Evolutionary conservation across 352 stramenopile genomes (phyloP), one percentile per base, ranked within the genome.

Genomic region (Pythium pectinolyticum): DNA sequence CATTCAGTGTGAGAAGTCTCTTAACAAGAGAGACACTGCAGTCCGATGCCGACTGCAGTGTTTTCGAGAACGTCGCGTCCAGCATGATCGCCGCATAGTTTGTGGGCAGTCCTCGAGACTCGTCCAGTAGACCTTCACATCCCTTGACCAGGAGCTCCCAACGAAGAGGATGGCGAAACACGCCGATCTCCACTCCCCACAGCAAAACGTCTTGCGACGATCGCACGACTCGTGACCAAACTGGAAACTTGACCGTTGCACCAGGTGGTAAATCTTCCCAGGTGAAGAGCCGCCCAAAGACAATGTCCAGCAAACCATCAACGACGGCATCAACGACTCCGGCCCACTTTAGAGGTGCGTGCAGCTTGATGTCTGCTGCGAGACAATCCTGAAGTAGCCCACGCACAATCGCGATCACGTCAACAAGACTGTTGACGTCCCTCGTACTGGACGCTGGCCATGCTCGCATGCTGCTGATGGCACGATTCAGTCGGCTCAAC

Each of bases 331-430:
- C n/a, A 14, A 56, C 25, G 14, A 53, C 32, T 12, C 15, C 5
- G 4, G 47, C 54, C 62, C 62, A 69, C 1, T 60, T 24, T 1
- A 5, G 11, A 17, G 48, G 55, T 6, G 24, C 12, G 24, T 51
- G 20, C 20, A 68, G 24, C 2, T 54, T 43, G 17, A 68, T 50
- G 19, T 63, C 61, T 0, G 61, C 61, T n/a, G 55, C 22, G 39
- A 59, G 59, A 28, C 61, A 68, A 35, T 68, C 61, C 15, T 50
- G 46, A 1, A 68, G 53, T 28, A 69, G 56, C 8, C 62, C 48
- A 24, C 48, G 30, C 62, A 54, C 63, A 24, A 64, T 56, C 5
- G 31, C 27, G 19, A 50, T n/a, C 5, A 63, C 28, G 22, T 41
- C 28, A 20, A 34, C 24, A 7, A 69, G 48, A 10, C 30, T 3